phyloP scores from a whole-genome alignment of 257 asterid genomes.

The Verbascum thapsus region DNA sequence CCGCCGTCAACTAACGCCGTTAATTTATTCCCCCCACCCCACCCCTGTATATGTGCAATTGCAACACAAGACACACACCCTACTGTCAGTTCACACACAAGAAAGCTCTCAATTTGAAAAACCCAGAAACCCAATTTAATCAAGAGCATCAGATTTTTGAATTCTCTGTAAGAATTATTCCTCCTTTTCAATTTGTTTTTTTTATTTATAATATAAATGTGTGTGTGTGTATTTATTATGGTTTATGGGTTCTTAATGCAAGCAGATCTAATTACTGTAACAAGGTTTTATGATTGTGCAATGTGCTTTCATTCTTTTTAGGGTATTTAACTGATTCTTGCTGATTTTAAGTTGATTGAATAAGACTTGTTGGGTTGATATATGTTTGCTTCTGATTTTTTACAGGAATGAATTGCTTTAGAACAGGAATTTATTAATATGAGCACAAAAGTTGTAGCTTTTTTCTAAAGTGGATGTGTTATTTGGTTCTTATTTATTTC shows the following conservation, averaged over 20 bases:
- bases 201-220: not conserved
- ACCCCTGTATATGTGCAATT: conserved; percentile 35
- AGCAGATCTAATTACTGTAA: no score
- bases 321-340: conserved; percentile 9
- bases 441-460: no score
- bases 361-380: conserved; percentile 4
- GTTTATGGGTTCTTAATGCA: no score
- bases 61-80: conserved; percentile 41
- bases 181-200: not conserved
- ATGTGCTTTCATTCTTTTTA: not conserved
- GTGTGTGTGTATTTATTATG: no score
- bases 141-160: conserved; percentile 18
- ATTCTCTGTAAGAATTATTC: conserved; percentile 30
- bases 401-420: not conserved
- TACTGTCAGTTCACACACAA: conserved; percentile 39
- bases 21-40: conserved; percentile 25
- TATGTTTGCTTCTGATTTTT: not conserved
- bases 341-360: conserved; percentile 26
- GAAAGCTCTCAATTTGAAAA: conserved; percentile 1
- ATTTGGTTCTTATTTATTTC: no score
- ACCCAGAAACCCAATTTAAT: conserved; percentile 21
- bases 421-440: no score
- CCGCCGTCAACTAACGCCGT: conserved; percentile 60
- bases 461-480: no score
- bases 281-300: no score